These are phyloP conservation scores for Trifolium subterraneum DNA, from an alignment of 306 rosid species.

Conservation along the genomic window DNA sequence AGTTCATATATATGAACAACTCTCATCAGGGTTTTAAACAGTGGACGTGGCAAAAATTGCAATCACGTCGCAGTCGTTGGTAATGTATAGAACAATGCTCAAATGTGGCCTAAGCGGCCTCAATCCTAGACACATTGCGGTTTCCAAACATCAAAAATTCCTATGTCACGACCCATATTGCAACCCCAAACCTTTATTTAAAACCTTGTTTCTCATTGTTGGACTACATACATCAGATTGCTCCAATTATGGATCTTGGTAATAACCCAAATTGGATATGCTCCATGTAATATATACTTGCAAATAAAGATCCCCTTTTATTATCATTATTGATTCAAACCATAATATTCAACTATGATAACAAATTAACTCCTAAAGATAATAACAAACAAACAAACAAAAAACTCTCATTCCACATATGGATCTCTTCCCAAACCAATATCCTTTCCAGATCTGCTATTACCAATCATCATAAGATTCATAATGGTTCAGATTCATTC, in stretches of 20 bases:
- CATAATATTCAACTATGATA: constrained; percentile 21
- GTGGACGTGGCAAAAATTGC: too few relatives aligned
- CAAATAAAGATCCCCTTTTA: constrained; percentile 24
- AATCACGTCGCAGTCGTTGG: too few relatives aligned
- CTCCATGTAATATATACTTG: background rate
- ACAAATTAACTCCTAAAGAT: background rate
- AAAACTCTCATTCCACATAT: constrained; percentile 1
- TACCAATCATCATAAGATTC: background rate
- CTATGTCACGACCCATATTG: too few relatives aligned
- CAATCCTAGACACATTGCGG: too few relatives aligned
- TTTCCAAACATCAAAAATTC: too few relatives aligned
- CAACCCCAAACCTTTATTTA: too few relatives aligned
- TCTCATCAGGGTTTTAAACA: background rate
- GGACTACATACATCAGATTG: background rate
- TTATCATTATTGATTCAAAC: constrained; percentile 10
- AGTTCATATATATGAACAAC: background rate
- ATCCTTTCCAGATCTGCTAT: constrained; percentile 43
- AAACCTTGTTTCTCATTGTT: background rate
- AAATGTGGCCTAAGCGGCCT: too few relatives aligned
- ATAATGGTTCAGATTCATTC: constrained; percentile 23
- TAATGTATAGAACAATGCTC: too few relatives aligned
- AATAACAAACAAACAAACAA: background rate
- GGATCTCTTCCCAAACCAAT: constrained; percentile 5
- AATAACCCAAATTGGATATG: background rate
- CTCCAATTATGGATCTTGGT: background rate